Evolutionary conservation across 768 basidiomycete genomes (phyloP).

Genomic region (Leccinellum albellum): DNA sequence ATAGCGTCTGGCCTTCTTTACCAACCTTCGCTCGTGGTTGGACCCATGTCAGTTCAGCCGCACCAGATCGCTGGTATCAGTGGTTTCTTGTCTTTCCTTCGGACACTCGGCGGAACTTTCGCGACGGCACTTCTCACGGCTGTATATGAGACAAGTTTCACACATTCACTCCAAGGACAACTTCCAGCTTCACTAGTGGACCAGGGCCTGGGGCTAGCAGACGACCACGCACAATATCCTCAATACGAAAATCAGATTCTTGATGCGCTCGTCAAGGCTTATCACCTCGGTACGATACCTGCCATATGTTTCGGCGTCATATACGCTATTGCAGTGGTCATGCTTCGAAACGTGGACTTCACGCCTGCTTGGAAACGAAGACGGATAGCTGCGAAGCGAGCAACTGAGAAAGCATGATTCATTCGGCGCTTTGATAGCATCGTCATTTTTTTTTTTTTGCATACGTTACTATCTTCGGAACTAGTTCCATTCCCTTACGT

Average conservation of each 20-base stretch:
- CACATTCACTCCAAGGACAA: conserved; percentile 24
- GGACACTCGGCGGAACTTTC: conserved; percentile 33
- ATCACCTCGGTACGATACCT: conserved; percentile 33
- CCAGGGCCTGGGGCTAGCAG: conserved; percentile 32
- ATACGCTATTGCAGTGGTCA: conserved; percentile 29
- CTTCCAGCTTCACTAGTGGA: conserved; percentile 28
- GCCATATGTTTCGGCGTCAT: conserved; percentile 32
- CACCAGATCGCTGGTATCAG: conserved; percentile 34
- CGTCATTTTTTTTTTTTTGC: conserved; percentile 12
- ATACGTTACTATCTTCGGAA: conserved; percentile 19
- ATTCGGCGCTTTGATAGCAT: conserved; percentile 14
- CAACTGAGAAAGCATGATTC: conserved; percentile 20
- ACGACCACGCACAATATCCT: conserved; percentile 29
- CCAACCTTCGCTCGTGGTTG: conserved; percentile 35
- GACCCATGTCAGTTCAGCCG: conserved; percentile 34
- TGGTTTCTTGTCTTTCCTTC: conserved; percentile 34
- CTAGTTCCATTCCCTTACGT: conserved; percentile 3
- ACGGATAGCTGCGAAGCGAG: conserved; percentile 26
- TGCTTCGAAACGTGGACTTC: conserved; percentile 33
- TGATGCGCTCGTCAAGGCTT: conserved; percentile 30
- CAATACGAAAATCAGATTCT: conserved; percentile 32
- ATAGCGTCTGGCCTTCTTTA: conserved; percentile 31
- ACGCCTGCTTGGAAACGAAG: conserved; percentile 31
- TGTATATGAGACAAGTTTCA: conserved; percentile 32
- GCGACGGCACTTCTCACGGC: conserved; percentile 36